These are phyloP conservation scores for Chamaenerion angustifolium DNA, from an alignment of 345 rosid genomes.

Conservation along the genomic window DNA sequence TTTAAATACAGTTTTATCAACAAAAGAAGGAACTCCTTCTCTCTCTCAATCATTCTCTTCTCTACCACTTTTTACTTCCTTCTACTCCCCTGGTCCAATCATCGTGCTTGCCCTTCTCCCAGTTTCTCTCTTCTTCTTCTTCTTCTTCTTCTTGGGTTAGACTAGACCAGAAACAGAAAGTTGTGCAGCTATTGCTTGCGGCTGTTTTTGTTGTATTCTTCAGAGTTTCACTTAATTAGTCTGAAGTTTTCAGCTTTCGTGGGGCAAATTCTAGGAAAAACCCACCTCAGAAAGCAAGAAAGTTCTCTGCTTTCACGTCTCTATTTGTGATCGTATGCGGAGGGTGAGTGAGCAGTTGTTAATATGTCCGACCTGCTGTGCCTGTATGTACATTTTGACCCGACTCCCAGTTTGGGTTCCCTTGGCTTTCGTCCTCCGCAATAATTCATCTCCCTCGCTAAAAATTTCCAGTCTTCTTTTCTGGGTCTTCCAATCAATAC, in stretches of 20 bases:
- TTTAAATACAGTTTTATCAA: background rate
- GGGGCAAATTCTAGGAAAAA: constrained; percentile 2
- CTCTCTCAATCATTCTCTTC: constrained; percentile 5
- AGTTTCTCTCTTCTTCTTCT: background rate
- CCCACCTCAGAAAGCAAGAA: background rate
- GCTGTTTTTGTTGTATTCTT: background rate
- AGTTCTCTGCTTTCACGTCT: constrained; percentile 7
- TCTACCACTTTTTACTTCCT: background rate
- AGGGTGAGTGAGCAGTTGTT: background rate
- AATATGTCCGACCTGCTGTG: constrained; percentile 3
- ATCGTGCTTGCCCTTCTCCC: background rate
- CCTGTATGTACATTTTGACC: constrained; percentile 3
- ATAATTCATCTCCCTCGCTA: background rate
- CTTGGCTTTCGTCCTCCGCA: background rate
- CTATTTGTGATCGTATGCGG: background rate
- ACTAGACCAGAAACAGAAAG: background rate
- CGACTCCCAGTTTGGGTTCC: background rate
- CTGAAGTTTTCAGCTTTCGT: background rate
- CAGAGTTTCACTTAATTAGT: background rate
- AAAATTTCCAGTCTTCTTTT: no score
- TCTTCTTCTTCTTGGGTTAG: background rate
- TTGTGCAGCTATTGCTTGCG: constrained; percentile 1
- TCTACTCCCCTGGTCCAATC: constrained; percentile 1
- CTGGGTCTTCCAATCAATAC: no score
- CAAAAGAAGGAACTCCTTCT: background rate